phyloP scores from a whole-genome alignment of 1,139 yeast species.

The Debaryomyces fabryi region DNA sequence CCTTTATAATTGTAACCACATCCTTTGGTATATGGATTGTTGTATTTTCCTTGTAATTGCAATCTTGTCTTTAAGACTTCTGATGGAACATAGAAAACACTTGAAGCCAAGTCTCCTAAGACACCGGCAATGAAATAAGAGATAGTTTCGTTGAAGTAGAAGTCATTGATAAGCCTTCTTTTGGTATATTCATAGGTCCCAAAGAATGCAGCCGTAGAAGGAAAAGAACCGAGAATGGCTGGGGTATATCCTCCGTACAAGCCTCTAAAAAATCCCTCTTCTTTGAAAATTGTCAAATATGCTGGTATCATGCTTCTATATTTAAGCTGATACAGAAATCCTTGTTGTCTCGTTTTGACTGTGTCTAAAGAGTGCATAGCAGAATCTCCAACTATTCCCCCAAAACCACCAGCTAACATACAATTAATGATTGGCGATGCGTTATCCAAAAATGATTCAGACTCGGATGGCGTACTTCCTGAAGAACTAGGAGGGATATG shows the following conservation, averaged over 20 bases:
- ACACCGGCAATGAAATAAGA: conserved; percentile 86
- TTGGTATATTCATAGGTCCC: conserved; percentile 86
- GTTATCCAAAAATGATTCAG: not conserved
- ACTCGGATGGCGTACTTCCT: conserved; percentile 7
- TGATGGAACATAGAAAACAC: conserved; percentile 93
- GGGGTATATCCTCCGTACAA: conserved; percentile 92
- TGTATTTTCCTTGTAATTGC: conserved; percentile 86
- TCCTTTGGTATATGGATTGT: conserved; percentile 75
- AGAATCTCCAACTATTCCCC: conserved; percentile 92
- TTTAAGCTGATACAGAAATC: conserved; percentile 69
- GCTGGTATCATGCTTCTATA: conserved; percentile 73
- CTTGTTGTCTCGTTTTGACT: conserved; percentile 95
- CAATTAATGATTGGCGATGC: conserved; percentile 59
- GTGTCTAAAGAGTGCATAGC: conserved; percentile 95
- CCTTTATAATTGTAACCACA: conserved; percentile 84
- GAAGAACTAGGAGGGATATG: conserved; percentile 8
- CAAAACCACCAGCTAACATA: conserved; percentile 88
- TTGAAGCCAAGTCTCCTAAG: conserved; percentile 86
- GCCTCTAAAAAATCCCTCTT: conserved; percentile 86
- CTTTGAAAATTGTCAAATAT: conserved; percentile 65
- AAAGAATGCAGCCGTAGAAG: conserved; percentile 90
- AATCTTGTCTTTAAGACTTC: conserved; percentile 94
- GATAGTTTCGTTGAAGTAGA: conserved; percentile 73
- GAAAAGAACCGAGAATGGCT: conserved; percentile 88
- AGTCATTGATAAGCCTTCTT: conserved; percentile 64